Evolutionary conservation across 139 green algal genomes (phyloP).

Genomic region (Haematococcus sp.): DNA sequence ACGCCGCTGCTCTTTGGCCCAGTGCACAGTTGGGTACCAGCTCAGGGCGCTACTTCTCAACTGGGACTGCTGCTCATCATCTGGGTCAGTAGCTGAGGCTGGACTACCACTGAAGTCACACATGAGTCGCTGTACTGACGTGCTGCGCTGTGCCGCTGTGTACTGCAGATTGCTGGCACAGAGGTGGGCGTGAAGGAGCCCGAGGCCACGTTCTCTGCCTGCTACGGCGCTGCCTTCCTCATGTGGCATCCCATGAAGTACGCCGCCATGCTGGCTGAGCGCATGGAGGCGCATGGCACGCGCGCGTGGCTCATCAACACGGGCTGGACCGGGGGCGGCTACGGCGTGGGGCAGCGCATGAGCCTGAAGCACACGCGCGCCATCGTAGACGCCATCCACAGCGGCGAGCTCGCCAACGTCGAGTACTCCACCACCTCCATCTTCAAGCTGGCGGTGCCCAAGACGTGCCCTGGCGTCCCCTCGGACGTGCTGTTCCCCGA

Average conservation of each 20-base stretch:
- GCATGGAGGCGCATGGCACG: slow-evolving; percentile 82
- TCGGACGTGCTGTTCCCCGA: slow-evolving; percentile 68
- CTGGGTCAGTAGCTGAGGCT: too few relatives aligned
- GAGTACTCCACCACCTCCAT: slow-evolving; percentile 67
- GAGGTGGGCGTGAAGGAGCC: slow-evolving; percentile 93
- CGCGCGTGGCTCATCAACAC: slow-evolving; percentile 92
- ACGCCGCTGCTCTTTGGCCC: too few relatives aligned
- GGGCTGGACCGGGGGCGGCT: slow-evolving; percentile 67
- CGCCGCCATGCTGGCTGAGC: slow-evolving; percentile 85
- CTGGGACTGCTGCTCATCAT: too few relatives aligned
- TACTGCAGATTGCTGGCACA: slow-evolving; percentile 79
- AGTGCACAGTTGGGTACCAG: too few relatives aligned
- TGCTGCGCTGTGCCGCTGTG: too few relatives aligned
- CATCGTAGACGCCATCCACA: slow-evolving; percentile 96
- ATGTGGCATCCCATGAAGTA: slow-evolving; percentile 89
- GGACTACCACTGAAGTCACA: too few relatives aligned
- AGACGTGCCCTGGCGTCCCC: slow-evolving; percentile 58
- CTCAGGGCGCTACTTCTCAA: too few relatives aligned
- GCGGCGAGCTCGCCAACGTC: slow-evolving; percentile 65
- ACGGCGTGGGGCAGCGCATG: slow-evolving; percentile 87
- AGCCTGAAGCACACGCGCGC: slow-evolving; percentile 89
- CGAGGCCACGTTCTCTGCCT: slow-evolving; percentile 89
- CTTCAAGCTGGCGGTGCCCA: slow-evolving; percentile 78
- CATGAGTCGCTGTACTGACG: too few relatives aligned
- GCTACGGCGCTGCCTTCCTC: slow-evolving; percentile 66